These are phyloP conservation scores for Hyphodiscus sp. DNA, from an alignment of 2,329 filamentous ascomycete species.

Conservation along the genomic window DNA sequence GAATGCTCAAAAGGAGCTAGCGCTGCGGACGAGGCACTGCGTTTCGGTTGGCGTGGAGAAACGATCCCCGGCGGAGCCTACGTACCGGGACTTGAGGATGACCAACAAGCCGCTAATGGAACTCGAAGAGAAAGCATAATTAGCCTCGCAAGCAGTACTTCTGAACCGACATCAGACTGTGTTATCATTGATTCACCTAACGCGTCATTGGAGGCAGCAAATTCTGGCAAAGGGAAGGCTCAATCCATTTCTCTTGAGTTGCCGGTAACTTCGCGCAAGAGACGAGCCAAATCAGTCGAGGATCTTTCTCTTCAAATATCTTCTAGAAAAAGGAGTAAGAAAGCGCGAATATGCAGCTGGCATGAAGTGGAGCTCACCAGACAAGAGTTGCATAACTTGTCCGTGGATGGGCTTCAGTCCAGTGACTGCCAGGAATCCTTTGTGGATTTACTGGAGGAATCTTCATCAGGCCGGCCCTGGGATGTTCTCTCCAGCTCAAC, in stretches of 20 bases:
- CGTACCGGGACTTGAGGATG: constrained; percentile 18
- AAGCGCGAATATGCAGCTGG: background rate
- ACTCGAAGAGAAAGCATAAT: background rate
- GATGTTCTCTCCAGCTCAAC: too few species aligned
- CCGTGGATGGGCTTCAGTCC: background rate
- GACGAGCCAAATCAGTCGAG: background rate
- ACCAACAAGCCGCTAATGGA: background rate
- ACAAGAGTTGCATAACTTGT: background rate
- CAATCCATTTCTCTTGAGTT: background rate
- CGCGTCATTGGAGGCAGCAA: background rate
- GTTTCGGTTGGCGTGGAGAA: constrained; percentile 34
- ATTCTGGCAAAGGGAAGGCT: background rate
- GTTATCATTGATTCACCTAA: background rate
- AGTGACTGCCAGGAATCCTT: background rate
- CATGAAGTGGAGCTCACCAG: constrained; percentile 8
- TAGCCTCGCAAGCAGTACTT: background rate
- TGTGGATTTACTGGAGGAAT: background rate
- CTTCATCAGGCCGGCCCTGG: background rate
- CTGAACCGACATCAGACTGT: background rate
- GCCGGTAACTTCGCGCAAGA: background rate
- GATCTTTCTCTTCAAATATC: background rate
- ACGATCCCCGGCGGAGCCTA: constrained; percentile 36
- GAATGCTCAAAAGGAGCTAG: constrained; percentile 11
- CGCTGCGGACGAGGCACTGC: constrained; percentile 3
- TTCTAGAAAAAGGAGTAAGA: background rate